Evolutionary conservation across 768 basidiomycete species (phyloP), one percentile per base, ranked within the genome.

Genomic region (Mycena maculata): DNA sequence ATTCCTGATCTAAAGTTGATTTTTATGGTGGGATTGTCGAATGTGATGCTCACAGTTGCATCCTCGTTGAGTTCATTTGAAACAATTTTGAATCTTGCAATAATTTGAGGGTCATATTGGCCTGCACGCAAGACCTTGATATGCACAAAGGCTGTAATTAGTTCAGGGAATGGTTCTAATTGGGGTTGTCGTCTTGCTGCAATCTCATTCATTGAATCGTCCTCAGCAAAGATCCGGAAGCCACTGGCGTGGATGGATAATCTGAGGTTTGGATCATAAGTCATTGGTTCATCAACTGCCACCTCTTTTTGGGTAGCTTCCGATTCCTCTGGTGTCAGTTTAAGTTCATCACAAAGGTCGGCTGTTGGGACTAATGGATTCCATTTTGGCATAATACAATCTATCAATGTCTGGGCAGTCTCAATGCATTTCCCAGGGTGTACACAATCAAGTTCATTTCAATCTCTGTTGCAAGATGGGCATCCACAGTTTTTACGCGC

Each of bases 401-500:
- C 56, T 20, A 58, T 58, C 10, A 58, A 13, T 1, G 15, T 22
- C 28, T 44, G 18, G 5, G 56, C 56, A 42, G 56, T 45, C 20
- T 58, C 56, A 42, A 58, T 30, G 20, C 56, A 58, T 28, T 58
- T 45, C 3, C 56, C 56, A 31, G 56, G 42, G 28, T 58, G 20
- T 31, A 10, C 2, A 15, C 56, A 58, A 30, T 15, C 56, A 7
- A 44, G 30, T 31, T 58, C 56, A 44, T 42, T 44, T 42, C 56
- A 28, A 31, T 58, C 56, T 47, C n/a, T 31, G 8, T 45, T 58
- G 22, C 56, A 58, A 11, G 42, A 28, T 45, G 56, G 56, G 42
- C 56, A 58, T 27, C 42, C 42, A 58, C 56, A 58, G n/a, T 58
- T 58, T 31, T 58, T 58, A 4, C 56, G 56, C 9, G 20, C 44